These are phyloP conservation scores for Fraxinus ornus DNA, from an alignment of 305 asterid species.

Conservation along the genomic window DNA sequence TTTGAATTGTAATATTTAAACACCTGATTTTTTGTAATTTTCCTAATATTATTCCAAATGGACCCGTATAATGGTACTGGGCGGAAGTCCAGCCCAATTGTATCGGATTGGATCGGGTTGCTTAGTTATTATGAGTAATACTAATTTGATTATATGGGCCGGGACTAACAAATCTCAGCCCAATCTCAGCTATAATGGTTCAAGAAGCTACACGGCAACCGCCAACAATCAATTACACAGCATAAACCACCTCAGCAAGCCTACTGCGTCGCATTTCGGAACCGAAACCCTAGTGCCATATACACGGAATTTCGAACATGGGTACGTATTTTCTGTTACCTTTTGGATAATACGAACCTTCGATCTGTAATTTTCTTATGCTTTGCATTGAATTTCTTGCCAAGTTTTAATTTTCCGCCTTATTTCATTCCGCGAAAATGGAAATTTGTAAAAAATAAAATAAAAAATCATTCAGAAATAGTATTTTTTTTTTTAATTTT, in stretches of 20 bases:
- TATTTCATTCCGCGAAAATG: not conserved
- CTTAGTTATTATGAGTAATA: not conserved
- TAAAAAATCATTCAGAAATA: not conserved
- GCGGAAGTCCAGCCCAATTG: not conserved
- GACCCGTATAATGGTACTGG: not conserved
- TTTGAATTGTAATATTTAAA: too few species aligned
- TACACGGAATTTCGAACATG: not conserved
- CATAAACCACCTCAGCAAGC: not conserved
- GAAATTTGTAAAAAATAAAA: not conserved
- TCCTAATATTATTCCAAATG: too few species aligned
- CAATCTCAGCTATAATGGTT: not conserved
- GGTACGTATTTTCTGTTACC: not conserved
- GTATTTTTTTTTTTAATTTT: not conserved
- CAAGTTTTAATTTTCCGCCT: not conserved
- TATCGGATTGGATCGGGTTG: not conserved
- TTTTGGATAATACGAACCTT: not conserved
- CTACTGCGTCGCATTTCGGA: not conserved
- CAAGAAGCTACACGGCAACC: not conserved
- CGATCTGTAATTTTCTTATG: not conserved
- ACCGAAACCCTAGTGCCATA: not conserved
- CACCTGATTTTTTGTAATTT: too few species aligned
- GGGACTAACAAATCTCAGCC: not conserved
- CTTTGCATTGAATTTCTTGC: not conserved
- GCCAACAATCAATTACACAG: not conserved
- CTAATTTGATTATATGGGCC: not conserved